phyloP scores from a whole-genome alignment of 805 yeast species.

The Tetrapisispora pingtungensis region DNA sequence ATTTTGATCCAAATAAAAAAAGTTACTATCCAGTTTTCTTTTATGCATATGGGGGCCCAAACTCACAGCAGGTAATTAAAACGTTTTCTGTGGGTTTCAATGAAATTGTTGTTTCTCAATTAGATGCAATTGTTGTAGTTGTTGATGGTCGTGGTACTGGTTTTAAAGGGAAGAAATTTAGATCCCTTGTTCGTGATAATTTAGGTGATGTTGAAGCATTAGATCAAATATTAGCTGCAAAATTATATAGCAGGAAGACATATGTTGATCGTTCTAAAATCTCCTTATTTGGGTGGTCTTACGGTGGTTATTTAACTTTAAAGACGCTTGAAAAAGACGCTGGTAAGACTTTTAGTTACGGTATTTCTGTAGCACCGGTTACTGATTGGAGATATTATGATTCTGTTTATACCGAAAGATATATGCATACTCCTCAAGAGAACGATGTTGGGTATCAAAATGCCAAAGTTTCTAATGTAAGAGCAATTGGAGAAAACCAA shows the following conservation, averaged over 20 bases:
- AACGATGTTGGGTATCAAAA: slow-evolving; percentile 54
- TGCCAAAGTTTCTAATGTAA: slow-evolving; percentile 47
- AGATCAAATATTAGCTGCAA: slow-evolving; percentile 84
- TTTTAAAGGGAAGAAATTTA: slow-evolving; percentile 65
- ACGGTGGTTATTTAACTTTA: slow-evolving; percentile 89
- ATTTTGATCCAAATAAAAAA: slow-evolving; percentile 42
- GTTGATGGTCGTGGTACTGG: slow-evolving; percentile 98
- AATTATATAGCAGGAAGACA: slow-evolving; percentile 46
- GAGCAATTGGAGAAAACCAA: slow-evolving; percentile 43
- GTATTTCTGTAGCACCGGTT: slow-evolving; percentile 96
- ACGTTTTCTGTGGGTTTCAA: slow-evolving; percentile 56
- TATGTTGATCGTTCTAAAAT: slow-evolving; percentile 61
- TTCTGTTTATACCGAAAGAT: slow-evolving; percentile 88
- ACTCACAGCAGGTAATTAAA: slow-evolving; percentile 71
- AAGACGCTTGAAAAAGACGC: slow-evolving; percentile 78
- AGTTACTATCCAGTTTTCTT: slow-evolving; percentile 77
- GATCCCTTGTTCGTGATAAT: slow-evolving; percentile 70
- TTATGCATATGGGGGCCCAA: slow-evolving; percentile 93
- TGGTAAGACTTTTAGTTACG: slow-evolving; percentile 69
- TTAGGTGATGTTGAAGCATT: slow-evolving; percentile 73
- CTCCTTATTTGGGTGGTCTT: slow-evolving; percentile 98
- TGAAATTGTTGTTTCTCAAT: slow-evolving; percentile 63
- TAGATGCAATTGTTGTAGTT: slow-evolving; percentile 79
- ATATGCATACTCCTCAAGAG: slow-evolving; percentile 73
- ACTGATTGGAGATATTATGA: slow-evolving; percentile 91